phyloP scores from a whole-genome alignment of 2,329 filamentous ascomycete genomes.

The Drechslerella dactyloides region DNA sequence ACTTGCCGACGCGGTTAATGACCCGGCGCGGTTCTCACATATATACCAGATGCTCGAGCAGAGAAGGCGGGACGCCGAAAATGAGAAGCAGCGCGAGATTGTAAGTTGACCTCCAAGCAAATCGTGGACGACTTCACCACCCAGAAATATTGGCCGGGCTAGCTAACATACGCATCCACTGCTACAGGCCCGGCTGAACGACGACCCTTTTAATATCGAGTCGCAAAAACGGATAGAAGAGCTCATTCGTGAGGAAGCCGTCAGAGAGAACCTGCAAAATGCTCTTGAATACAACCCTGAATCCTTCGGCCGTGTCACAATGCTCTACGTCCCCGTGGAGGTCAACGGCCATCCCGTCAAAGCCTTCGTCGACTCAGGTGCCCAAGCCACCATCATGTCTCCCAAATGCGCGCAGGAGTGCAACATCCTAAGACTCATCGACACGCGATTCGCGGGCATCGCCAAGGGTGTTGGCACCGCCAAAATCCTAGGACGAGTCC shows the following conservation, averaged over 20 bases:
- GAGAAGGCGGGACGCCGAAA: conserved; percentile 73
- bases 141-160: neutral
- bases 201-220: conserved; percentile 91
- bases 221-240: conserved; percentile 92
- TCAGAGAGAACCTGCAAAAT: conserved; percentile 94
- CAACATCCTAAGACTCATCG: conserved; percentile 94
- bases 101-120: conserved; percentile 35
- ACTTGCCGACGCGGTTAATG: conserved; percentile 75
- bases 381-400: conserved; percentile 98
- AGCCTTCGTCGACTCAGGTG: conserved; percentile 95
- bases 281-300: conserved; percentile 97
- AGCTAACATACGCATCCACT: too few species aligned
- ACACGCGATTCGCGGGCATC: conserved; percentile 88
- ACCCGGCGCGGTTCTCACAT: conserved; percentile 76
- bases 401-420: conserved; percentile 88
- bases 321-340: conserved; percentile 94
- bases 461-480: conserved; percentile 94
- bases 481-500: conserved; percentile 90
- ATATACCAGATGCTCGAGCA: conserved; percentile 72
- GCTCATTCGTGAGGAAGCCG: conserved; percentile 91
- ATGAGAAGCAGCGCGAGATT: conserved; percentile 81
- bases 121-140: neutral
- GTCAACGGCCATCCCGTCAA: conserved; percentile 93
- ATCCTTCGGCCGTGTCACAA: conserved; percentile 92
- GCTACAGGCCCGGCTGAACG: conserved; percentile 70